Evolutionary conservation across 805 yeast species (phyloP), one percentile per base, ranked within the genome.

Genomic region (Myxozyma kluyveri): DNA sequence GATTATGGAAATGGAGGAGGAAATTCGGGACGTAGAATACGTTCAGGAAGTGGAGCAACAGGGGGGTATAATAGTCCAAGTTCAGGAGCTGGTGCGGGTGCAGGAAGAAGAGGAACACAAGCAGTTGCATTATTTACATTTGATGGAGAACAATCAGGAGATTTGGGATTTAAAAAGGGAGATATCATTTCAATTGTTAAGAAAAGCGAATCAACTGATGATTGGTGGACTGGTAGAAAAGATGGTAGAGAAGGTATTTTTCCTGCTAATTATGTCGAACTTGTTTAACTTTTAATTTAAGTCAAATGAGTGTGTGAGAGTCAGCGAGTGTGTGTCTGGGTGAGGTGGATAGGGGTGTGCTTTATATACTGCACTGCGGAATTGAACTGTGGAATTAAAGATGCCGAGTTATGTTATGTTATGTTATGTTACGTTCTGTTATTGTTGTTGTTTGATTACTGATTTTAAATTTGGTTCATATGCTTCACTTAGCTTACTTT

Each of bases 141-240:
- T 69, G 85, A 83, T 46, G 98, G 97, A 24, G 96, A 90, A 69
- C 95, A 91, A 71, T 67, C 77, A n/a, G 97, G 97, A 4, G 99
- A 93, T 69, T 75, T 93, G 64, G 80, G 95, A 3, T 93, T 93
- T 76, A 83, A 81, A 61, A 93, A 93, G 74, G 99, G 99, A 49
- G 99, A 93, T 68, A 85, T 87, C 14, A 87, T 93, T 61, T 84
- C 88, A 39, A 86, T 93, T 60, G 72, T 87, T 50, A 88, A 89
- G 69, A 88, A 86, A 69, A 82, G 93, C 7, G 90, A 86, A 6
- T 84, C 96, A 12, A 80, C 82, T 45, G 96, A 93, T 67, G 98
- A 93, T 68, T 93, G 99, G 99, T 93, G 99, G 99, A 88, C 96
- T 0, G 99, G 99, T 24, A 82, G 86, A 66, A 73, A 82, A 49